Percentiles rank a stretch among this genome's conserved stretches.
Evolutionary conservation across 345 rosid species (phyloP).

Genomic region (Melaleuca alternifolia): DNA sequence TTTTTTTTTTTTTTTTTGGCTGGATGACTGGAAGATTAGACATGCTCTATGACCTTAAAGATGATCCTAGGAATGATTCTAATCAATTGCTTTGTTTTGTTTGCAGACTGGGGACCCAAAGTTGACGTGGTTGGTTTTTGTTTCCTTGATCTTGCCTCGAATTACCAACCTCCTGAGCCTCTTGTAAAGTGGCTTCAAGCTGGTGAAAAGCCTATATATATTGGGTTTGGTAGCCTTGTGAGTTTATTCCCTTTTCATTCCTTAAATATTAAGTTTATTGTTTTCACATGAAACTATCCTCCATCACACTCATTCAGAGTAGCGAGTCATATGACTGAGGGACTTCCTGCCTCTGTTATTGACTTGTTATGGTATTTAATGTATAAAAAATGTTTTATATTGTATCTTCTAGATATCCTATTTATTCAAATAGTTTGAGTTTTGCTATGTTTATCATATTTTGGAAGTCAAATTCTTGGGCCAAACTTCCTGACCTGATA

Average conservation of each 20-base stretch:
- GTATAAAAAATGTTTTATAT: neutral
- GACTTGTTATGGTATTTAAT: neutral
- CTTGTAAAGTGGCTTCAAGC: conserved; percentile 86
- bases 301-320: neutral
- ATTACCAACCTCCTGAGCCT: conserved; percentile 87
- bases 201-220: conserved; percentile 86
- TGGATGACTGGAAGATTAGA: neutral
- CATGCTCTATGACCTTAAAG: neutral
- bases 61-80: neutral
- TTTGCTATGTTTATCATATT: neutral
- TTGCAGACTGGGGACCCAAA: conserved; percentile 93
- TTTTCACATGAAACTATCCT: neutral
- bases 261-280: neutral
- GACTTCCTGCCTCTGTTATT: neutral
- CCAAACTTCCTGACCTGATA: neutral
- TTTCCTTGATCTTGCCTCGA: conserved; percentile 97
- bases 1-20: neutral
- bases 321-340: neutral
- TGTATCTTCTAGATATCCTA: neutral
- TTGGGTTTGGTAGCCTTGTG: conserved; percentile 99
- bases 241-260: conserved; percentile 26
- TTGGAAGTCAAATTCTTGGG: neutral
- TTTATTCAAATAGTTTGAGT: neutral
- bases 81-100: neutral
- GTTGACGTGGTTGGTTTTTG: conserved; percentile 96